Evolutionary conservation across 2,329 filamentous ascomycete species (phyloP).

Genomic region (Akanthomyces dipterigenus): DNA sequence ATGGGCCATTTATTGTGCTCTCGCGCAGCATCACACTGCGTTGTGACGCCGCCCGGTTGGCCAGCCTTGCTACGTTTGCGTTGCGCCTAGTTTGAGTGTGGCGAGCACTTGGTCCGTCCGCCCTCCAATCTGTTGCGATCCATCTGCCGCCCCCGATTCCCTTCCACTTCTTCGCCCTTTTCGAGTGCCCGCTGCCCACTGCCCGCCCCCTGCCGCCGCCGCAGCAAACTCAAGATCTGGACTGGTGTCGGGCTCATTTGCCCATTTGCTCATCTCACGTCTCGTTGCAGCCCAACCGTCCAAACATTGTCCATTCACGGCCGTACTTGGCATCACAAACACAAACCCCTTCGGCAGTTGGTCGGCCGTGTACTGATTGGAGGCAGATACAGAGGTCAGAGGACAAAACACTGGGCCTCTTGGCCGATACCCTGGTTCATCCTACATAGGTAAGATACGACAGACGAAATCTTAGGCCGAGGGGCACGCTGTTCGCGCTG

Average conservation of each 20-base stretch:
- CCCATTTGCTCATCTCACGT: background rate
- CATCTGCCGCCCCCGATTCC: background rate
- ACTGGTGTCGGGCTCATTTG: background rate
- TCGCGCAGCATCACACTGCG: background rate
- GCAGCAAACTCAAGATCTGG: background rate
- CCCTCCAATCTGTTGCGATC: conserved; percentile 3
- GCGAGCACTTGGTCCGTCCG: background rate
- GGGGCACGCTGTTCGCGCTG: background rate
- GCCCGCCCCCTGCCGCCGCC: background rate
- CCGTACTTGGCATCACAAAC: background rate
- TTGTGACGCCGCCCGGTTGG: background rate
- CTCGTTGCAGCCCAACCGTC: background rate
- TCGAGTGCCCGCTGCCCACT: background rate
- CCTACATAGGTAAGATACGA: conserved; percentile 2
- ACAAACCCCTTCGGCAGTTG: conserved; percentile 4
- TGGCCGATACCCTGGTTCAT: conserved; percentile 3
- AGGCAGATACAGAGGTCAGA: background rate
- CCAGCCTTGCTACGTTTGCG: background rate
- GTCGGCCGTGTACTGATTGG: background rate
- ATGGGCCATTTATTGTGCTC: background rate
- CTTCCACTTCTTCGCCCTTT: background rate
- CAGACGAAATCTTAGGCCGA: background rate
- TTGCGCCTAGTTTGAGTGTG: background rate
- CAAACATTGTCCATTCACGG: background rate
- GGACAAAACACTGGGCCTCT: conserved; percentile 1